Conservation (phyloP, 2,329 filamentous ascomycete species). For the Colletotrichum tofieldiae region DNA sequence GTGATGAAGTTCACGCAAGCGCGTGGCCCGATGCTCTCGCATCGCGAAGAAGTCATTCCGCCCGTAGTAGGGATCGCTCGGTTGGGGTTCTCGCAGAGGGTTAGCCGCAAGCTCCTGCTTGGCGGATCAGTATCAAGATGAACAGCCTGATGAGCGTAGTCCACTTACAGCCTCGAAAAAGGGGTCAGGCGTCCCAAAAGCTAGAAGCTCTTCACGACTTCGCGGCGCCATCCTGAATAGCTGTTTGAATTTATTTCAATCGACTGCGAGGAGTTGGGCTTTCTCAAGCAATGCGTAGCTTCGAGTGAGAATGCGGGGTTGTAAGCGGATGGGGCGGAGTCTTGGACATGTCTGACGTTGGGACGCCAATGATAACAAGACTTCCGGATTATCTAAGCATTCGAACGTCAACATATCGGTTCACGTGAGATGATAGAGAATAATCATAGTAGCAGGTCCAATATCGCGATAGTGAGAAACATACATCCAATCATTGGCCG, state of each 20-base stretch:
- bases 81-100: conserved; percentile 18
- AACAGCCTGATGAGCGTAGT: no score
- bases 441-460: no score
- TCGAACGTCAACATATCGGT: no score
- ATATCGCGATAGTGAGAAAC: no score
- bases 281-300: no score
- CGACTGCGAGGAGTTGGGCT: no score
- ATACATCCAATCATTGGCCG: no score
- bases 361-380: not conserved
- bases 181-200: conserved; percentile 24
- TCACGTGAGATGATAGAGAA: no score
- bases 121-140: not conserved
- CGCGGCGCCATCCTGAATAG: not conserved
- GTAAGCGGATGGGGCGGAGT: not conserved
- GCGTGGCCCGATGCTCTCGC: conserved; percentile 31
- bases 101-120: conserved; percentile 21
- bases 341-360: not conserved
- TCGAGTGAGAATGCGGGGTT: not conserved
- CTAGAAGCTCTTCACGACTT: conserved; percentile 22
- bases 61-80: conserved; percentile 25
- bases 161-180: conserved; percentile 19
- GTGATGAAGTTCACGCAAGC: conserved; percentile 29
- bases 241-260: not conserved
- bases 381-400: conserved; percentile 5
- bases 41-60: conserved; percentile 17